phyloP scores from a whole-genome alignment of 768 basidiomycete genomes.

The Pleurotus giganteus region DNA sequence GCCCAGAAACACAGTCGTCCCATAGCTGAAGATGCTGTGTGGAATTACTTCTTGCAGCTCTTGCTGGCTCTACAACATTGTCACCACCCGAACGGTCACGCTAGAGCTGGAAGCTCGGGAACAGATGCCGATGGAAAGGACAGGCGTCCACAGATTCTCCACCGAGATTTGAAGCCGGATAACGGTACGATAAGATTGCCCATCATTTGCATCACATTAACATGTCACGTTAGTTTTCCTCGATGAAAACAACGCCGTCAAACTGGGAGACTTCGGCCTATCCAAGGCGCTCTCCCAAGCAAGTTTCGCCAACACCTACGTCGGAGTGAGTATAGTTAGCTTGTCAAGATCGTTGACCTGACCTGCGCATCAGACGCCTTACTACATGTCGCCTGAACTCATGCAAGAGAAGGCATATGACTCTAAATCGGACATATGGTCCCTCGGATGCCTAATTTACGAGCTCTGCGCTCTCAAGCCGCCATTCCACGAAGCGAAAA shows the following conservation, averaged over 20 bases:
- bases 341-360: not conserved
- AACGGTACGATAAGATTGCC: slow-evolving; percentile 85
- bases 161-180: slow-evolving; percentile 96
- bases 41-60: slow-evolving; percentile 96
- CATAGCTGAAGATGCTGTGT: slow-evolving; percentile 90
- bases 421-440: slow-evolving; percentile 98
- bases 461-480: slow-evolving; percentile 94
- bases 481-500: slow-evolving; percentile 91
- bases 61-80: slow-evolving; percentile 88
- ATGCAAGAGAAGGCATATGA: slow-evolving; percentile 98
- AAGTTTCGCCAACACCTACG: slow-evolving; percentile 93
- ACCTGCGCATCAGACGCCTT: slow-evolving; percentile 70
- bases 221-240: slow-evolving; percentile 71
- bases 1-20: slow-evolving; percentile 64
- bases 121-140: slow-evolving; percentile 45
- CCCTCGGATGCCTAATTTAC: slow-evolving; percentile 93
- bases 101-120: slow-evolving; percentile 42
- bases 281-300: slow-evolving; percentile 89
- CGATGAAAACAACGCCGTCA: slow-evolving; percentile 79
- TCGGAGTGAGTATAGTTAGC: slow-evolving; percentile 65
- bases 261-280: slow-evolving; percentile 96
- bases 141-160: slow-evolving; percentile 74
- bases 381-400: slow-evolving; percentile 99
- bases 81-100: slow-evolving; percentile 74
- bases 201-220: not conserved